These are phyloP conservation scores for Liquidambar formosana DNA, from an alignment of 164 flowering plant species.

Conservation along the genomic window DNA sequence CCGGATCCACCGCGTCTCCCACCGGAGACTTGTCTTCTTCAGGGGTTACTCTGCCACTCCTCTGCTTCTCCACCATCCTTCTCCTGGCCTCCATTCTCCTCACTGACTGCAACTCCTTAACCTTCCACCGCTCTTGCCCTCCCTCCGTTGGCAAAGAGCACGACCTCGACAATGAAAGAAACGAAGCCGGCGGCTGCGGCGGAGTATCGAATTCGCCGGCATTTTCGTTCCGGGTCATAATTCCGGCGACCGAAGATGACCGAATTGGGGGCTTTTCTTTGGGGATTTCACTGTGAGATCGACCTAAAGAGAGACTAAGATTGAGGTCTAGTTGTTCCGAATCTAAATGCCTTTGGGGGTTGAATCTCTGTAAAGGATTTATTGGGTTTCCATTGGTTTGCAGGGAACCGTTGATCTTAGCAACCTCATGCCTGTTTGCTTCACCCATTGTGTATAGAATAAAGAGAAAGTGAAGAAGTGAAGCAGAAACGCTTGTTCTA, in stretches of 20 bases:
- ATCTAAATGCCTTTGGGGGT: neutral
- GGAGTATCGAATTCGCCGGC: neutral
- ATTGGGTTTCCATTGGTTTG: too few species aligned
- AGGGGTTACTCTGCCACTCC: neutral
- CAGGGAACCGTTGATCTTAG: too few species aligned
- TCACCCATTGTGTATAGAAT: too few species aligned
- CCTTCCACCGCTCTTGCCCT: neutral
- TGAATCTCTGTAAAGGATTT: too few species aligned
- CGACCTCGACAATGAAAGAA: constrained; percentile 11
- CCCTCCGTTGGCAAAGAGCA: constrained; percentile 9
- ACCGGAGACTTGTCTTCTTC: neutral
- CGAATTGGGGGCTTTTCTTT: constrained; percentile 7
- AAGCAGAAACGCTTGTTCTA: too few species aligned
- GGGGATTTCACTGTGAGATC: neutral
- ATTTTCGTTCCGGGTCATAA: neutral
- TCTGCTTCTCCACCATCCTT: constrained; percentile 11
- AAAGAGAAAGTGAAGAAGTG: too few species aligned
- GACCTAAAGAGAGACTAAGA: constrained; percentile 20
- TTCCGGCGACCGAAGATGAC: constrained; percentile 16
- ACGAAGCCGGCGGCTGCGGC: neutral
- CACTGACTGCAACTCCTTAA: neutral
- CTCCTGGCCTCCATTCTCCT: constrained; percentile 3
- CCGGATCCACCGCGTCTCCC: neutral
- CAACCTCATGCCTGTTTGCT: too few species aligned
- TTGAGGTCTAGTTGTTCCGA: constrained; percentile 8